Percentiles rank a stretch among this genome's conserved stretches.
Evolutionary conservation across 139 green algal species (phyloP).

Genomic region (Microglena sp.): DNA sequence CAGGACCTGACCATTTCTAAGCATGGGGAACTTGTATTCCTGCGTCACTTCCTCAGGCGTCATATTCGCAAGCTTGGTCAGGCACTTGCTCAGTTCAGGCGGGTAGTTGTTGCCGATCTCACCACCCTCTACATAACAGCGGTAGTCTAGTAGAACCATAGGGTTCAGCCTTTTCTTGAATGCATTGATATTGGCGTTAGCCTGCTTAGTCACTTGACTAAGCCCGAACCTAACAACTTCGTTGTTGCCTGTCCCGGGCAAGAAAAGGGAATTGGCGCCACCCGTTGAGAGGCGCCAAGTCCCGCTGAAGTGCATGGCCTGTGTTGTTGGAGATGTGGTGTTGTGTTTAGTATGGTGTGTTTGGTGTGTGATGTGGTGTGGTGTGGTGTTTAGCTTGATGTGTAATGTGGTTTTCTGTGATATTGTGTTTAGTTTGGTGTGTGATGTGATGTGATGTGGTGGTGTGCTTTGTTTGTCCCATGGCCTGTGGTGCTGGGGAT

Average conservation of each 20-base stretch:
- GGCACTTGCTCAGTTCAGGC: slow-evolving; percentile 18
- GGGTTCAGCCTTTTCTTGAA: slow-evolving; percentile 17
- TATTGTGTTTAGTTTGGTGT: too few species aligned
- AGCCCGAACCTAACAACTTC: slow-evolving; percentile 30
- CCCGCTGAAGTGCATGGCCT: slow-evolving; percentile 14
- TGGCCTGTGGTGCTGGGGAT: too few species aligned
- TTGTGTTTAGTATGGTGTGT: too few species aligned
- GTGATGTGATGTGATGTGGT: too few species aligned
- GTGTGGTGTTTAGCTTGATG: too few species aligned
- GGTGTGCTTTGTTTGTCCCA: too few species aligned
- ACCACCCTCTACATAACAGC: slow-evolving; percentile 29
- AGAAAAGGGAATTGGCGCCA: slow-evolving; percentile 39
- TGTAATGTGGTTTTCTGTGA: too few species aligned
- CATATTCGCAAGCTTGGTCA: slow-evolving; percentile 24
- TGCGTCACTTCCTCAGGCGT: slow-evolving; percentile 8
- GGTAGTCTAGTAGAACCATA: slow-evolving; percentile 40
- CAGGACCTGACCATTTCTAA: slow-evolving; percentile 11
- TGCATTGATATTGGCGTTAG: slow-evolving; percentile 5
- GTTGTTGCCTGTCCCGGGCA: slow-evolving; percentile 42
- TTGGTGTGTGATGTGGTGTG: too few species aligned
- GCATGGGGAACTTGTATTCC: slow-evolving; percentile 25
- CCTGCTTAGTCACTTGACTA: slow-evolving; percentile 19
- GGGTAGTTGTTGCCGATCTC: slow-evolving; percentile 29
- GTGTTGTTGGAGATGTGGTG: too few species aligned
- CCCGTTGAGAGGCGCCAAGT: too few species aligned